Conservation (phyloP, 495 filamentous ascomycete genomes). For the Trichoderma asperelloides region DNA sequence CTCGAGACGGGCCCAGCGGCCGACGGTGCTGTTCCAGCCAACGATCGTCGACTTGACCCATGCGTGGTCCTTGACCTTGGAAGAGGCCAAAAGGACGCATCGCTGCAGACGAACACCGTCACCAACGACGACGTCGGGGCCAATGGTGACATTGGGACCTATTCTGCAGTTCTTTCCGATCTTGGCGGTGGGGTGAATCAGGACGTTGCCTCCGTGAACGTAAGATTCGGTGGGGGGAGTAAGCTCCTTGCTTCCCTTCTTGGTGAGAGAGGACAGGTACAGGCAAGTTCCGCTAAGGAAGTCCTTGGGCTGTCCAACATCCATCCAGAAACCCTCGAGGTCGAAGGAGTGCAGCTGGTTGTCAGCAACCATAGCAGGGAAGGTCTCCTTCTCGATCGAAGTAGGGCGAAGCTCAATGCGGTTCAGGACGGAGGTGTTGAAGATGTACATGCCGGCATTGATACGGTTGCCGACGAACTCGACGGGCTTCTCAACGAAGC, state of each 20-base stretch:
- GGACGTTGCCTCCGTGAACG: slow-evolving; percentile 91
- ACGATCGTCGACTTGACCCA: slow-evolving; percentile 99
- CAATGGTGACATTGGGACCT: slow-evolving; percentile 95
- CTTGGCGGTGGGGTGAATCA: slow-evolving; percentile 91
- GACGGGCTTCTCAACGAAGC: slow-evolving; percentile 99
- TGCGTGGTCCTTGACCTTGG: slow-evolving; percentile 96
- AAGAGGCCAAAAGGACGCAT: slow-evolving; percentile 79
- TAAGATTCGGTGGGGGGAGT: slow-evolving; percentile 65
- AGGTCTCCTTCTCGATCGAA: slow-evolving; percentile 99
- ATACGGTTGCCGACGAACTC: slow-evolving; percentile 99
- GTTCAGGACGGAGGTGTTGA: slow-evolving; percentile 83
- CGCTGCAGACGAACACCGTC: slow-evolving; percentile 94
- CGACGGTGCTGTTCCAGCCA: slow-evolving; percentile 96
- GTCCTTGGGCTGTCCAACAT: slow-evolving; percentile 98
- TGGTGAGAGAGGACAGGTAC: slow-evolving; percentile 87
- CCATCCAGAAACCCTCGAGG: slow-evolving; percentile 99
- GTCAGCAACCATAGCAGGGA: slow-evolving; percentile 88
- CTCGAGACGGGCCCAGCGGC: slow-evolving; percentile 92
- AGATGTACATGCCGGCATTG: slow-evolving; percentile 98
- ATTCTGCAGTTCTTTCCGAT: slow-evolving; percentile 99
- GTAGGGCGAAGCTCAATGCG: slow-evolving; percentile 96
- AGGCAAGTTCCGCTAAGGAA: slow-evolving; percentile 96
- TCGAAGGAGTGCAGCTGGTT: slow-evolving; percentile 95
- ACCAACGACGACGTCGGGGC: slow-evolving; percentile 87
- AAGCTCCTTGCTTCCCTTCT: slow-evolving; percentile 84